These are phyloP conservation scores for Backusella tarrabulga DNA, from an alignment of 192 early-diverging fungal species.

Conservation along the genomic window DNA sequence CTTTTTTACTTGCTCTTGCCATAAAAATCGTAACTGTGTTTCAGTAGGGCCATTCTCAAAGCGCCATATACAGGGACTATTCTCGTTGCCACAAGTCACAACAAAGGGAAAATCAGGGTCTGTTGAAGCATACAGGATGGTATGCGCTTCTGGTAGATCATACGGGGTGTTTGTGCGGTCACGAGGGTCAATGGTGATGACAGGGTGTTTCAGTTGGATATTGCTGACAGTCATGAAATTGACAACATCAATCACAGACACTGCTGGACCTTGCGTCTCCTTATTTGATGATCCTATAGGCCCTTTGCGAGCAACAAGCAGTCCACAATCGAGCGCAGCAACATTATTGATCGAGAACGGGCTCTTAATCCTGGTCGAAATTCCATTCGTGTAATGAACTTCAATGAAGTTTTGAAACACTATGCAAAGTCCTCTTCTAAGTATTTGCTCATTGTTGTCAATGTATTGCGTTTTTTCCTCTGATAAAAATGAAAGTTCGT, in stretches of 20 bases:
- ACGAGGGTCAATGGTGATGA: neutral
- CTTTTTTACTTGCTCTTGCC: neutral
- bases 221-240: neutral
- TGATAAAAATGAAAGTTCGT: neutral
- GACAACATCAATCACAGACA: neutral
- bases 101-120: neutral
- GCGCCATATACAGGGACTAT: slow-evolving; percentile 13
- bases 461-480: too few relatives aligned
- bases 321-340: neutral
- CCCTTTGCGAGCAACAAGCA: neutral
- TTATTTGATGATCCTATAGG: neutral
- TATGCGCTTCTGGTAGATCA: neutral
- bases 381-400: neutral
- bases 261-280: neutral
- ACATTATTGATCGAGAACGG: slow-evolving; percentile 4
- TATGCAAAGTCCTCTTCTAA: neutral
- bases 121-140: neutral
- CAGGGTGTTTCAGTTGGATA: neutral
- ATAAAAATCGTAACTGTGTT: neutral
- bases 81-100: slow-evolving; percentile 7
- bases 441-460: neutral
- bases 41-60: neutral
- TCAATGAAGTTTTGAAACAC: slow-evolving; percentile 4
- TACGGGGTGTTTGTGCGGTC: neutral
- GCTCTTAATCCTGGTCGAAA: neutral